Conservation (phyloP, 495 filamentous ascomycete species). For the Penicillium flavigenum region DNA sequence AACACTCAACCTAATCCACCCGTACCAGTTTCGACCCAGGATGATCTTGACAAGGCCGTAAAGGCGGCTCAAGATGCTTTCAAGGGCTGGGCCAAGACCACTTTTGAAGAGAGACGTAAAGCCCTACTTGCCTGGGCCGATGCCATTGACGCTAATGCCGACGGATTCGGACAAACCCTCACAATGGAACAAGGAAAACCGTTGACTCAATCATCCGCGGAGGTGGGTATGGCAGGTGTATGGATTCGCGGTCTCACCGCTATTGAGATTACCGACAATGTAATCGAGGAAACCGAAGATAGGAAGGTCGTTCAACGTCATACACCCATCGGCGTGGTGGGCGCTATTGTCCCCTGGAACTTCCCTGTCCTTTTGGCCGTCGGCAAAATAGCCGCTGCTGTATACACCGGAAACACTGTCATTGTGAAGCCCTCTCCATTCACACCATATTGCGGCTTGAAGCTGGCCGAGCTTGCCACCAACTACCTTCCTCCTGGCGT, state of each 20-base stretch:
- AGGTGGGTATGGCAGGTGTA: constrained; percentile 26
- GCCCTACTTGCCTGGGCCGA: constrained; percentile 54
- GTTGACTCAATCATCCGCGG: constrained; percentile 23
- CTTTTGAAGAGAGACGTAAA: constrained; percentile 55
- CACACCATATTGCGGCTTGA: constrained; percentile 67
- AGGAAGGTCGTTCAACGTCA: constrained; percentile 48
- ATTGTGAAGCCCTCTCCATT: constrained; percentile 64
- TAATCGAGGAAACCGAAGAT: constrained; percentile 51
- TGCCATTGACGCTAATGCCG: constrained; percentile 41
- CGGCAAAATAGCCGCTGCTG: constrained; percentile 56
- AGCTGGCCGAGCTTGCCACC: constrained; percentile 60
- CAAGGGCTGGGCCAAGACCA: constrained; percentile 49
- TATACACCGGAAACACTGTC: constrained; percentile 59
- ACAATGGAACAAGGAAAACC: constrained; percentile 61
- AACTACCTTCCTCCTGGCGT: constrained; percentile 64
- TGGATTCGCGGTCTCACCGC: constrained; percentile 28
- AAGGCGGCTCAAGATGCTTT: constrained; percentile 48
- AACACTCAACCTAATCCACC: constrained; percentile 51
- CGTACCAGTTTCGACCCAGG: constrained; percentile 51
- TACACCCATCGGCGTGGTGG: constrained; percentile 59
- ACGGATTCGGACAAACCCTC: constrained; percentile 50
- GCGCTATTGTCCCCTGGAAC: constrained; percentile 63
- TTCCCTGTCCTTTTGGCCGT: constrained; percentile 57
- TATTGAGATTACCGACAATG: constrained; percentile 27
- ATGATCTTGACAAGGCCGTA: constrained; percentile 58